Evolutionary conservation across 2,329 filamentous ascomycete genomes (phyloP).

Genomic region (Pseudomassariella vexata): DNA sequence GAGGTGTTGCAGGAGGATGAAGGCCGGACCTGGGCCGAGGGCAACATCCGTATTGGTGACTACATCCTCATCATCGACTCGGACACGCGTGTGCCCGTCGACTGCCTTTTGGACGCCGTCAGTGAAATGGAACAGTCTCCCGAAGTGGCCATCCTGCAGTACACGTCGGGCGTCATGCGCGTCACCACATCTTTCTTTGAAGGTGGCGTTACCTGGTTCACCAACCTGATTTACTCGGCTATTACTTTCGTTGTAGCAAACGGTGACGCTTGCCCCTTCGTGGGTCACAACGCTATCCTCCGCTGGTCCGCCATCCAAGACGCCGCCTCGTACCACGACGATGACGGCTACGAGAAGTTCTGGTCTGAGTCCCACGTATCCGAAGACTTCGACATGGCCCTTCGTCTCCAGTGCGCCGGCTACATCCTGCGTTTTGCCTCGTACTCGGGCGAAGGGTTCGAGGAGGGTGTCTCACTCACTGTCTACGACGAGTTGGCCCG

Average conservation of each 20-base stretch:
- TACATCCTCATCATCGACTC: slow-evolving; percentile 77
- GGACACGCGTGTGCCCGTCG: slow-evolving; percentile 70
- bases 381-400: slow-evolving; percentile 78
- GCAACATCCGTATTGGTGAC: slow-evolving; percentile 80
- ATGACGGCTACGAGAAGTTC: slow-evolving; percentile 70
- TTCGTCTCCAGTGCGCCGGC: slow-evolving; percentile 65
- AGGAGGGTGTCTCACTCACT: slow-evolving; percentile 77
- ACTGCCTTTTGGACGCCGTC: slow-evolving; percentile 73
- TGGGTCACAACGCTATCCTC: slow-evolving; percentile 74
- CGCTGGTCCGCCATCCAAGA: slow-evolving; percentile 72
- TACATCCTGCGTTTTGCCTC: slow-evolving; percentile 69
- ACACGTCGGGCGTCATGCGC: slow-evolving; percentile 73
- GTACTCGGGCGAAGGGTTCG: slow-evolving; percentile 72
- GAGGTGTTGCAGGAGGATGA: slow-evolving; percentile 59
- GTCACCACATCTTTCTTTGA: slow-evolving; percentile 70
- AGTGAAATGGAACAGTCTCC: slow-evolving; percentile 78
- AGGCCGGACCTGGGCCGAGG: slow-evolving; percentile 72
- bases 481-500: slow-evolving; percentile 80
- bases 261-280: slow-evolving; percentile 72
- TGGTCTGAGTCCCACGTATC: slow-evolving; percentile 78
- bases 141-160: slow-evolving; percentile 74
- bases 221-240: slow-evolving; percentile 69
- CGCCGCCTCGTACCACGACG: slow-evolving; percentile 59
- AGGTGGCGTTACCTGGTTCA: slow-evolving; percentile 61
- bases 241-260: slow-evolving; percentile 74